Evolutionary conservation across 1,284 basidiomycete genomes (phyloP).

Genomic region (Marasmius fiardii): DNA sequence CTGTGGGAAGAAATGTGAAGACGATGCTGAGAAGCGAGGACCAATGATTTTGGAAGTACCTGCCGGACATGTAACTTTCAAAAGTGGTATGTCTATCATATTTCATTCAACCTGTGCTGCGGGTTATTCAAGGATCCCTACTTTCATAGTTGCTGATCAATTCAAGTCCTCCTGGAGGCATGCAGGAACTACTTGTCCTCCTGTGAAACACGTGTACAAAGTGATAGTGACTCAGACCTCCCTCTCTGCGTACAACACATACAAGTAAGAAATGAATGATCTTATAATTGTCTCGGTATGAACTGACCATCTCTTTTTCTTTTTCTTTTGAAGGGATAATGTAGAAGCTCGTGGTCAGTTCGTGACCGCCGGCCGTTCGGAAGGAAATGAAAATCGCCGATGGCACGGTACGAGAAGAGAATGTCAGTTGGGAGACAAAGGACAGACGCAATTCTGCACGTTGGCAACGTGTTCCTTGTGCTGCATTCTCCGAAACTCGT

Average conservation of each 20-base stretch:
- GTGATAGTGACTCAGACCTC: conserved; percentile 45
- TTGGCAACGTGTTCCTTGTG: conserved; percentile 56
- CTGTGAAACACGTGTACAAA: conserved; percentile 58
- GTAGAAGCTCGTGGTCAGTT: conserved; percentile 61
- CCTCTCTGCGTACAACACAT: conserved; percentile 51
- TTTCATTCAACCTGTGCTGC: not conserved
- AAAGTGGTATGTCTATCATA: conserved; percentile 45
- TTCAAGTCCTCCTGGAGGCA: conserved; percentile 70
- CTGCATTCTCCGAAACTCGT: conserved; percentile 56
- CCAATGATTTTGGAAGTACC: conserved; percentile 60
- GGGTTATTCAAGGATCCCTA: not conserved
- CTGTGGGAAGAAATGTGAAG: conserved; percentile 49
- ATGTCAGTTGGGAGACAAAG: conserved; percentile 59
- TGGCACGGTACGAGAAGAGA: conserved; percentile 56
- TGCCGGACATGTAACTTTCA: conserved; percentile 53
- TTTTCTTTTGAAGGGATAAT: conserved; percentile 29
- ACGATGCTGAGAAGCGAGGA: conserved; percentile 47
- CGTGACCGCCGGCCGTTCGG: conserved; percentile 40
- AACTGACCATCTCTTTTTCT: conserved; percentile 5
- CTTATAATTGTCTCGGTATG: not conserved
- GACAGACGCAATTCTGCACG: conserved; percentile 48
- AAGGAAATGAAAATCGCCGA: conserved; percentile 60
- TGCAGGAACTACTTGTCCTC: conserved; percentile 43
- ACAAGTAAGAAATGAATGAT: conserved; percentile 40
- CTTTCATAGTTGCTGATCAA: conserved; percentile 50